Percentiles rank a stretch among this genome's conserved stretches.
Conservation (phyloP, 202 grass and related monocot genomes). For the Schoenoplectus tabernaemontani region DNA sequence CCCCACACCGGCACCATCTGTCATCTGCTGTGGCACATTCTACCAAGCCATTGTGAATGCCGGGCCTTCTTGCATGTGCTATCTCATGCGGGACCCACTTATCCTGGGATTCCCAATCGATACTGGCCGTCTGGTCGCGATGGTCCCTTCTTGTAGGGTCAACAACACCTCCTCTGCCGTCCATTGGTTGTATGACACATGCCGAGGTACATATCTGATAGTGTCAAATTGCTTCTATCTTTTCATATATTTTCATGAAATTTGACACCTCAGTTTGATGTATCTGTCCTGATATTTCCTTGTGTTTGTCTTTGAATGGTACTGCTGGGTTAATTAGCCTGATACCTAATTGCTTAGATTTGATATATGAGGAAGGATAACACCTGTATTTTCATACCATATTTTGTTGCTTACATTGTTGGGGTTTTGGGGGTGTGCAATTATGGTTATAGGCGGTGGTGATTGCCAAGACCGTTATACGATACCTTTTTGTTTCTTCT, state of each 20-base stretch:
- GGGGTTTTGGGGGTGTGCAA: background rate
- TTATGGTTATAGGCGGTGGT: no score
- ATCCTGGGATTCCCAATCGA: slow-evolving; percentile 65
- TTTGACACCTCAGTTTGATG: no score
- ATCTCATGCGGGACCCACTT: slow-evolving; percentile 50
- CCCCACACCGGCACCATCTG: background rate
- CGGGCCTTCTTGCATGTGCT: slow-evolving; percentile 35
- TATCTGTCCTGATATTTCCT: background rate
- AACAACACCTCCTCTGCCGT: slow-evolving; percentile 18
- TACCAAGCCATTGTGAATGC: background rate
- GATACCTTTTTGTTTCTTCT: no score
- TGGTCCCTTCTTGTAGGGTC: slow-evolving; percentile 48
- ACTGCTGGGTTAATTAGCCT: background rate
- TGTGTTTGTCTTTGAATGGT: background rate
- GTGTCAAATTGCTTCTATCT: background rate
- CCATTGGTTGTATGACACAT: slow-evolving; percentile 45
- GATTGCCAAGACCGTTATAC: no score
- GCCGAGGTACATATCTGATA: slow-evolving; percentile 25
- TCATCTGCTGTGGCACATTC: background rate
- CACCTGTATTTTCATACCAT: background rate
- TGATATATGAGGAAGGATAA: background rate
- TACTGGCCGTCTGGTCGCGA: slow-evolving; percentile 33
- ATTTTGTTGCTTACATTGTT: background rate
- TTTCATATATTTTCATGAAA: slow-evolving; percentile 1
- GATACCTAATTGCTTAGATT: background rate